These are phyloP conservation scores for Vigna angularis DNA, from an alignment of 306 rosid genomes.

Conservation along the genomic window DNA sequence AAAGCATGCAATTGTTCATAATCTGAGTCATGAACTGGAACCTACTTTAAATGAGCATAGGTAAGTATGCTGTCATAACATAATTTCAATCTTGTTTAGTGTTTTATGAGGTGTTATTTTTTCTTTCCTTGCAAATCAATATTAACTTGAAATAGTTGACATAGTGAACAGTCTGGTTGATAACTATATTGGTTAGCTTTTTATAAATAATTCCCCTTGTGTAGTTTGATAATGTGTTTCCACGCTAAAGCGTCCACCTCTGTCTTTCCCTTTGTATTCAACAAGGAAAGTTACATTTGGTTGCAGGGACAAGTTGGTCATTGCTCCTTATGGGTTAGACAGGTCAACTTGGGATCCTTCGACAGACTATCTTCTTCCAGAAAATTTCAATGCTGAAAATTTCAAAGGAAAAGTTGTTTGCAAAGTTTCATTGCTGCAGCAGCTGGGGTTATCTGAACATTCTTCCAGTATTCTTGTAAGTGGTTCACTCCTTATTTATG, in stretches of 20 bases:
- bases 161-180: conserved; percentile 23
- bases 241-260: not conserved
- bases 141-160: conserved; percentile 32
- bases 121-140: conserved; percentile 27
- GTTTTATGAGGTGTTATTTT: conserved; percentile 9
- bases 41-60: conserved; percentile 68
- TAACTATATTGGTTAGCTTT: conserved; percentile 26
- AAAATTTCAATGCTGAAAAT: conserved; percentile 65
- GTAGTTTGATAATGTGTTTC: conserved; percentile 33
- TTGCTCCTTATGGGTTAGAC: conserved; percentile 78
- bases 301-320: conserved; percentile 76
- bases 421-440: conserved; percentile 70
- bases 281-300: conserved; percentile 39
- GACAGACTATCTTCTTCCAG: conserved; percentile 72
- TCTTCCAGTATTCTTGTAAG: conserved; percentile 67
- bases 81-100: conserved; percentile 39
- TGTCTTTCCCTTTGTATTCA: conserved; percentile 24
- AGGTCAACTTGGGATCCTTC: conserved; percentile 82
- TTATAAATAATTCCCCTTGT: conserved; percentile 2
- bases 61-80: conserved; percentile 54
- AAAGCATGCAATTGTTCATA: conserved; percentile 61
- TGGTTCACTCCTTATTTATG: conserved; percentile 31
- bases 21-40: conserved; percentile 70
- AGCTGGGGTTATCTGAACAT: conserved; percentile 60
- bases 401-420: conserved; percentile 78